Base-by-base conservation (phyloP, 768 basidiomycete species). In the Trametes villosa region DNA sequence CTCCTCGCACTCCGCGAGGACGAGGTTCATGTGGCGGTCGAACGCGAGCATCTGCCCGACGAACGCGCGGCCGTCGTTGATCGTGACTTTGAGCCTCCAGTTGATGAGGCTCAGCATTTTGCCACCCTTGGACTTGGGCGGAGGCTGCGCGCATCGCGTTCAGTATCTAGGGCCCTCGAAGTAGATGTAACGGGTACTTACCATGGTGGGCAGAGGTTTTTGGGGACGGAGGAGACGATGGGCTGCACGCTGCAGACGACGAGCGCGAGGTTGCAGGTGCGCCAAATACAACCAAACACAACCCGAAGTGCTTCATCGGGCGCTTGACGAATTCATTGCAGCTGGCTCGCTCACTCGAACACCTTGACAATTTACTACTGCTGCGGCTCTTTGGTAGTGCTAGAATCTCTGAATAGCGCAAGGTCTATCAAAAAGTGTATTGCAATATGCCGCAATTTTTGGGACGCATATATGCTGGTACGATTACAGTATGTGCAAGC, bases 11-110 rank as follows among this genome's bases (percentile, higher is more conserved):
- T 98, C 97, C 17, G 96, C 95, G 55, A 99, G 79, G 45, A 99
- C 97, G 68, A 99, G 82, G 78, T 99, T 99, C 97, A 98, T 99
- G 77, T 99, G 97, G 71, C 92, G 89, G 80, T 99, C 97, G 74
- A 98, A 99, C 53, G 97, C 97, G 74, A 99, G 90, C 93, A 98
- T 97, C 79, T 98, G 97, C 41, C 97, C 97, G 46, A 92, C 94
- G 69, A 98, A 80, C 57, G 91, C 86, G 75, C 97, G 92, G 61
- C 95, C 95, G 76, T 99, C 97, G 87, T 89, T 97, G 77, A 98
- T 88, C 60, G 95, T 97, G 60, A 98, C 88, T 78, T 92, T 96
- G 67, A 99, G 85, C 76, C 96, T 83, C 92, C 96, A 98, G 79
- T 98, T 95, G 81, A 99, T 86, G 79, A 98, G 89, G 75, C 88